These are phyloP conservation scores for Spiraea crenata DNA, from an alignment of 331 rosid genomes.

Conservation along the genomic window DNA sequence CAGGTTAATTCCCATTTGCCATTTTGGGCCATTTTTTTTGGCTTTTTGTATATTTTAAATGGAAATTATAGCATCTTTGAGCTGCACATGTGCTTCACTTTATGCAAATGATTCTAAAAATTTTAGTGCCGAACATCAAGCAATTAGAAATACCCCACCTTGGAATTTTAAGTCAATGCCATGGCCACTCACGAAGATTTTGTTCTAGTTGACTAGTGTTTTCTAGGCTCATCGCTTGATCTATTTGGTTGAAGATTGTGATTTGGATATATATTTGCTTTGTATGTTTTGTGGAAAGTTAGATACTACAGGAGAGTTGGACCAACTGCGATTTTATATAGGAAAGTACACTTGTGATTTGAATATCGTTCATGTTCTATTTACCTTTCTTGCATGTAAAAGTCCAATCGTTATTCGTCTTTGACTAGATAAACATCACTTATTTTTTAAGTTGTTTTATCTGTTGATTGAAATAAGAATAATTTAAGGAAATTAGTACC, in stretches of 20 bases:
- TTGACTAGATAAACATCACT: no score
- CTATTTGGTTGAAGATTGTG: background rate
- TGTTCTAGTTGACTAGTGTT: constrained; percentile 14
- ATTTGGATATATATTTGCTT: background rate
- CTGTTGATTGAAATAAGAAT: no score
- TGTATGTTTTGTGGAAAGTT: background rate
- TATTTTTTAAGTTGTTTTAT: no score
- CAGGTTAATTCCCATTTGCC: constrained; percentile 4
- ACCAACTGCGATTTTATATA: no score
- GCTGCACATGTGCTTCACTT: background rate
- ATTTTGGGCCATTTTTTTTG: background rate
- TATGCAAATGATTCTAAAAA: background rate
- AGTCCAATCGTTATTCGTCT: no score
- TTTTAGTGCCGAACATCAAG: constrained; percentile 10
- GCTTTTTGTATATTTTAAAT: background rate
- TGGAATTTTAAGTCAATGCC: background rate
- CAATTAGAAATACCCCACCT: background rate
- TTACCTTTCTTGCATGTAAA: no score
- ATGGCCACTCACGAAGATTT: constrained; percentile 2
- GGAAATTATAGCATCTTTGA: background rate
- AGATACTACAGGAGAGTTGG: background rate
- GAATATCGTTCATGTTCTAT: no score
- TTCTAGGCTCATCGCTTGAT: background rate
- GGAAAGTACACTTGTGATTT: background rate
- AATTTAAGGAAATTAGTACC: no score